These are phyloP conservation scores for Cryptococcus sp. DNA, from an alignment of 1,284 basidiomycete genomes.

Conservation along the genomic window DNA sequence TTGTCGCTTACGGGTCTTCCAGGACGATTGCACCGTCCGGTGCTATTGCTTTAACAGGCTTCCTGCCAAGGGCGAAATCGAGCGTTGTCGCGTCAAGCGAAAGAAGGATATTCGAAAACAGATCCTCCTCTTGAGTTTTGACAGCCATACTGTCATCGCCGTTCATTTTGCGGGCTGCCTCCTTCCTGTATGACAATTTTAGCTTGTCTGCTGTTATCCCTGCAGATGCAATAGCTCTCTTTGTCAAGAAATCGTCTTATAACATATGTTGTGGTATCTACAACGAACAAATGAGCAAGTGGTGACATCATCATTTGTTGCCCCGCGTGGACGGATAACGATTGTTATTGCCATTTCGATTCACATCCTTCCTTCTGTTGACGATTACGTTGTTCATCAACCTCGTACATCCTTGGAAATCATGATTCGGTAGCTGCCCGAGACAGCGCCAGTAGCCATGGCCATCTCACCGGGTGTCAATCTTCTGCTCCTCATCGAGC, in stretches of 20 bases:
- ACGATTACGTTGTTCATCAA: neutral
- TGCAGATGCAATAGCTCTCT: too few relatives aligned
- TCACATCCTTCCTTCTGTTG: too few relatives aligned
- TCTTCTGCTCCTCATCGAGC: conserved; percentile 66
- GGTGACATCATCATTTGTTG: too few relatives aligned
- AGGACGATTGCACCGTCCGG: conserved; percentile 32
- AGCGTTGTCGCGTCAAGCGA: conserved; percentile 38
- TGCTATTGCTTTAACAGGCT: conserved; percentile 30
- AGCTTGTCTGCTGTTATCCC: neutral
- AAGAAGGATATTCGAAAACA: conserved; percentile 12
- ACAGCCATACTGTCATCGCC: neutral
- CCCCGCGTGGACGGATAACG: too few relatives aligned
- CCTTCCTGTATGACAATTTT: too few relatives aligned
- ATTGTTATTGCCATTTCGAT: too few relatives aligned
- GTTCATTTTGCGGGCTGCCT: conserved; percentile 10
- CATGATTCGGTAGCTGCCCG: neutral
- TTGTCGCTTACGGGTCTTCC: conserved; percentile 32
- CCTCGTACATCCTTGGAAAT: neutral
- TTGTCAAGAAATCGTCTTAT: too few relatives aligned
- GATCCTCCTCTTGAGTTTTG: conserved; percentile 13
- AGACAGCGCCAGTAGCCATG: conserved; percentile 6
- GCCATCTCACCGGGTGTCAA: conserved; percentile 32
- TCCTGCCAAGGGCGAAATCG: conserved; percentile 27
- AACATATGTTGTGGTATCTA: too few relatives aligned
- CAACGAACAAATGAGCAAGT: too few relatives aligned